These are phyloP conservation scores for Phaffomyces antillensis DNA, from an alignment of 805 yeast species.

Conservation along the genomic window DNA sequence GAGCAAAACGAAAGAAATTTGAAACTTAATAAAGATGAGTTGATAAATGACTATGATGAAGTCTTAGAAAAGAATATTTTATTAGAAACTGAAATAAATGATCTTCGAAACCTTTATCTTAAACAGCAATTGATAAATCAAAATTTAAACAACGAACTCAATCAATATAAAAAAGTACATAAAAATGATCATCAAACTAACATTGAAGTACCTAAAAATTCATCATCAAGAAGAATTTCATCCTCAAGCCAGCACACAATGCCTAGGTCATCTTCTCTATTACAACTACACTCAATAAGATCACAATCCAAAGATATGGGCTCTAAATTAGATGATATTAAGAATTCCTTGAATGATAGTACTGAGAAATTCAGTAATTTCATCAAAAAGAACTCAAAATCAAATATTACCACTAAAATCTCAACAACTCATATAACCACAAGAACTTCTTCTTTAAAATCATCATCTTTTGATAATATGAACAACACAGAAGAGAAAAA, in stretches of 20 bases:
- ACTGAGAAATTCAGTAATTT: constrained; percentile 3
- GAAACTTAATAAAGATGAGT: constrained; percentile 25
- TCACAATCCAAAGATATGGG: constrained; percentile 25
- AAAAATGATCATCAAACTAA: constrained; percentile 2
- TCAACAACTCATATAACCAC: constrained; percentile 18
- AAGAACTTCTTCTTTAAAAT: constrained; percentile 11
- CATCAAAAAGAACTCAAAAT: constrained; percentile 9
- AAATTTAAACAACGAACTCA: constrained; percentile 21
- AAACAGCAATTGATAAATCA: constrained; percentile 23
- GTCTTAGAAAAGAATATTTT: constrained; percentile 33
- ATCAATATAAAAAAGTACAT: constrained; percentile 7
- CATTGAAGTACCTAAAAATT: constrained; percentile 3
- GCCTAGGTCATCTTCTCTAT: too few species aligned
- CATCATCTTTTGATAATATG: too few species aligned
- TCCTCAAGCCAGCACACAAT: too few species aligned
- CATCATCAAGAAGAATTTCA: too few species aligned
- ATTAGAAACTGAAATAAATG: constrained; percentile 30
- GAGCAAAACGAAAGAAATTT: constrained; percentile 35
- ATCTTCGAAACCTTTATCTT: constrained; percentile 21
- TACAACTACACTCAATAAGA: constrained; percentile 24
- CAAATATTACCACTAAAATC: constrained; percentile 16
- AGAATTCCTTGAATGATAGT: constrained; percentile 19
- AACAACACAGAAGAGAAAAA: background rate
- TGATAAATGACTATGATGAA: constrained; percentile 29
- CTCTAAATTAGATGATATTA: constrained; percentile 21